Evolutionary conservation across 2,329 filamentous ascomycete genomes (phyloP).

Genomic region (Ceratocystis lukuohia): DNA sequence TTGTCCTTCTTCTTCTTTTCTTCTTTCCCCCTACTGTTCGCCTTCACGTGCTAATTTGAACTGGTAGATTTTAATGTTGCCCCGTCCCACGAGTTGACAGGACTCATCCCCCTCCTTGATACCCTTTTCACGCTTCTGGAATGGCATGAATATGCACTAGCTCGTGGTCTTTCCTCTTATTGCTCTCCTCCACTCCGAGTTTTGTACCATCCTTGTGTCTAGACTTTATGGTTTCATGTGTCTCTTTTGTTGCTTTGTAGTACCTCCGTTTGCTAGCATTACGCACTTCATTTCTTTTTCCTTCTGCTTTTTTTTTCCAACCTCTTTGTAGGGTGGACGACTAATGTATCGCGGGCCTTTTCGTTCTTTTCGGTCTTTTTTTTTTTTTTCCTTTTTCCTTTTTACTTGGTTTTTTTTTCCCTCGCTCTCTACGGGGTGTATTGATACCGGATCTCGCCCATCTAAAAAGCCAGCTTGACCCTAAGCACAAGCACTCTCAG

Average conservation of each 20-base stretch:
- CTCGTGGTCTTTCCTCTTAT: conserved; percentile 1
- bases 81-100: conserved; percentile 3
- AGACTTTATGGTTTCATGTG: conserved; percentile 13
- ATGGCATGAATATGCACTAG: neutral
- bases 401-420: neutral
- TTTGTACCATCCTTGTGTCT: neutral
- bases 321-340: neutral
- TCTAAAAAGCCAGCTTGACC: neutral
- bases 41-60: conserved; percentile 17
- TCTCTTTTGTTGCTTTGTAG: conserved; percentile 2
- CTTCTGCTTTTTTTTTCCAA: neutral
- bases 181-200: too few relatives aligned
- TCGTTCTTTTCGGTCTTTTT: neutral
- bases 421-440: neutral
- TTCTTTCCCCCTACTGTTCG: neutral
- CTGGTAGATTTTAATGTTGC: conserved; percentile 27
- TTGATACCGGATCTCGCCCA: conserved; percentile 4
- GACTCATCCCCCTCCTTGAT: conserved; percentile 18
- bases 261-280: conserved; percentile 7
- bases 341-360: neutral
- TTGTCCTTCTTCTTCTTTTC: too few relatives aligned
- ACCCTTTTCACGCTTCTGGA: conserved; percentile 17
- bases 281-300: neutral
- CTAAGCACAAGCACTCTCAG: neutral
- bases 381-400: neutral